These are phyloP conservation scores for Bathelium albidoporum DNA, from an alignment of 495 filamentous ascomycete species.

Conservation along the genomic window DNA sequence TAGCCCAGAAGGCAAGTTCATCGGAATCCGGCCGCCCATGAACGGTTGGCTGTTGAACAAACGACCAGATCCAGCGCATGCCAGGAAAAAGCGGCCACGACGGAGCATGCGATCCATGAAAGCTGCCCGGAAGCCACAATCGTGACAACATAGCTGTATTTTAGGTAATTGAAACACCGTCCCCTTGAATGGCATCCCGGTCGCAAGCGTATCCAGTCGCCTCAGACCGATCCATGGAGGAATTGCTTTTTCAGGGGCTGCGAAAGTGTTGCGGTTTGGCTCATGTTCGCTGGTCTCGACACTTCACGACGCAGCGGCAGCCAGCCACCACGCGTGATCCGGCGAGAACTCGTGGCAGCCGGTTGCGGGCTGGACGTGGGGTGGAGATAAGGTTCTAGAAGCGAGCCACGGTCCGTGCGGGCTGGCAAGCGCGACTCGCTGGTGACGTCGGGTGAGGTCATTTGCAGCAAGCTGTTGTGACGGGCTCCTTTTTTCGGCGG, in stretches of 20 bases:
- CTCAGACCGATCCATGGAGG: not conserved
- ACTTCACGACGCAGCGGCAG: not conserved
- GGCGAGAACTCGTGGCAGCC: not conserved
- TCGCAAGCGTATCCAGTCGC: not conserved
- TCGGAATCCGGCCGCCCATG: slow-evolving; percentile 60
- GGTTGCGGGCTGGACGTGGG: not conserved
- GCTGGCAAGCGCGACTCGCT: not conserved
- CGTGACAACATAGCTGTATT: not conserved
- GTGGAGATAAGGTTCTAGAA: not conserved
- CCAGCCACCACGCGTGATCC: not conserved
- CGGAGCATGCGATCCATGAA: slow-evolving; percentile 42
- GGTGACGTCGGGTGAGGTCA: slow-evolving; percentile 6
- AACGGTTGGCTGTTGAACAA: slow-evolving; percentile 52
- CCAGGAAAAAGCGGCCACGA: slow-evolving; percentile 29
- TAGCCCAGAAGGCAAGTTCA: slow-evolving; percentile 67
- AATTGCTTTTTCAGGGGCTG: not conserved
- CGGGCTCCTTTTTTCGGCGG: not conserved
- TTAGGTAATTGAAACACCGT: not conserved
- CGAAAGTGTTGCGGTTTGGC: not conserved
- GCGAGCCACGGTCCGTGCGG: not conserved
- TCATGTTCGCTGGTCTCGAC: not conserved
- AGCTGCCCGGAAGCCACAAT: not conserved
- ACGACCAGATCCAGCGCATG: slow-evolving; percentile 13
- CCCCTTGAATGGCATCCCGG: not conserved
- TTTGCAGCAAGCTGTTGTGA: not conserved